Evolutionary conservation across 345 rosid genomes (phyloP).

Genomic region (Gynandropsis gynandra): DNA sequence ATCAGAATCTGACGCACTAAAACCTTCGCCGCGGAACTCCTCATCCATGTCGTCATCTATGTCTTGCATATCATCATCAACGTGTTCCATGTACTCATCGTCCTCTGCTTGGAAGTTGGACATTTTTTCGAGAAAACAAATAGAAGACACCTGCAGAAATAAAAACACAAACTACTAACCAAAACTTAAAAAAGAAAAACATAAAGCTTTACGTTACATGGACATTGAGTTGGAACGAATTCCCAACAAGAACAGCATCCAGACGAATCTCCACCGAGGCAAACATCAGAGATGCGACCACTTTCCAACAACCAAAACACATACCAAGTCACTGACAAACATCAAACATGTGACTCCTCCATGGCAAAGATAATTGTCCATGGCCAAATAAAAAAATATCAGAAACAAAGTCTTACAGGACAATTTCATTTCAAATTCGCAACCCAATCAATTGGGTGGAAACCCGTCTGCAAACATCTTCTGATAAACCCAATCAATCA

Average conservation of each 20-base stretch:
- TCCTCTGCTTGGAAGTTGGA: constrained; percentile 52
- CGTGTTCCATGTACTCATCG: constrained; percentile 52
- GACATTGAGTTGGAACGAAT: too few relatives aligned
- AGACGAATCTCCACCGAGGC: not conserved
- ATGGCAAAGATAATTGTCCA: constrained; percentile 7
- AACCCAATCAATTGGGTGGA: constrained; percentile 41
- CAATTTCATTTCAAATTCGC: not conserved
- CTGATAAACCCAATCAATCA: constrained; percentile 87
- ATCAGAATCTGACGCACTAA: constrained; percentile 56
- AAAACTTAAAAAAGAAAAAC: not conserved
- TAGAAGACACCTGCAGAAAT: constrained; percentile 18
- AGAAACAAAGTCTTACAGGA: not conserved
- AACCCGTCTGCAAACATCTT: constrained; percentile 60
- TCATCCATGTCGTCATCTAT: constrained; percentile 50
- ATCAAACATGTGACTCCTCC: constrained; percentile 11
- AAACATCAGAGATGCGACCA: too few relatives aligned
- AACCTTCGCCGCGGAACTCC: constrained; percentile 38
- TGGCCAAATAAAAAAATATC: not conserved
- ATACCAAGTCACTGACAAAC: not conserved
- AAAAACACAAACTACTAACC: not conserved
- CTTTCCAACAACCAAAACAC: not conserved
- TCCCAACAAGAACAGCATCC: not conserved
- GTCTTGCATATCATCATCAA: constrained; percentile 50
- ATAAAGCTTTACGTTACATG: too few relatives aligned
- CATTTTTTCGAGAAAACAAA: constrained; percentile 33